phyloP scores from a whole-genome alignment of 2,329 filamentous ascomycete species.

The Dichotomopilus funicola region DNA sequence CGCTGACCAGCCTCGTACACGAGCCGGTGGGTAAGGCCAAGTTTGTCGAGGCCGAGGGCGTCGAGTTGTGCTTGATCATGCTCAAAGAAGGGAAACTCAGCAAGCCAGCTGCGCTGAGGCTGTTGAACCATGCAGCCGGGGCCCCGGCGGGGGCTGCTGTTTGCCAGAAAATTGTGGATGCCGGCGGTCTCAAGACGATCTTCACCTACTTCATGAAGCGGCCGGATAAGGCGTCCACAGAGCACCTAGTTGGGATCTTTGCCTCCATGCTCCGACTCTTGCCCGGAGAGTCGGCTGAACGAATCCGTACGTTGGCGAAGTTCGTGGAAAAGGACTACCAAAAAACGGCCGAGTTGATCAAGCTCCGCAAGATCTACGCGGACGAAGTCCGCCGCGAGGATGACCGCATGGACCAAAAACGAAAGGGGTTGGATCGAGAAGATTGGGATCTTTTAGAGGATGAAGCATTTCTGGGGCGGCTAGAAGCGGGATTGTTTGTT shows the following conservation, averaged over 20 bases:
- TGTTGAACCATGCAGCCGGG: slow-evolving; percentile 75
- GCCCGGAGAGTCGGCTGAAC: slow-evolving; percentile 66
- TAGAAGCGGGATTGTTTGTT: slow-evolving; percentile 80
- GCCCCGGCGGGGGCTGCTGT: slow-evolving; percentile 50
- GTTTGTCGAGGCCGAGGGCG: slow-evolving; percentile 83
- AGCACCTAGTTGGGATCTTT: slow-evolving; percentile 82
- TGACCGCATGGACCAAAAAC: slow-evolving; percentile 45
- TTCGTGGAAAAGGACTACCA: slow-evolving; percentile 93
- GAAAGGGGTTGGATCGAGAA: slow-evolving; percentile 43
- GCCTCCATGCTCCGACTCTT: slow-evolving; percentile 73
- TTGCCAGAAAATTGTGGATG: slow-evolving; percentile 72
- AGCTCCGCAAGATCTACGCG: slow-evolving; percentile 65
- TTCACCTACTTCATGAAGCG: slow-evolving; percentile 89
- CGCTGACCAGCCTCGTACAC: slow-evolving; percentile 72
- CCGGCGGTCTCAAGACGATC: slow-evolving; percentile 73
- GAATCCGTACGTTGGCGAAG: slow-evolving; percentile 83
- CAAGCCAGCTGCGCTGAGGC: slow-evolving; percentile 67
- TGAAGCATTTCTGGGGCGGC: slow-evolving; percentile 65
- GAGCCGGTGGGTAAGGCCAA: slow-evolving; percentile 67
- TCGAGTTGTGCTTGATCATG: slow-evolving; percentile 89
- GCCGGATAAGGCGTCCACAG: slow-evolving; percentile 59
- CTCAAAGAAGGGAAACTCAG: slow-evolving; percentile 80
- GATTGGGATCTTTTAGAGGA: slow-evolving; percentile 56
- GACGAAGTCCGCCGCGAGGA: slow-evolving; percentile 57
- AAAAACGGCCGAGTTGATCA: slow-evolving; percentile 68